Base-by-base conservation (phyloP, 306 rosid species). In the Acacia crassicarpa region DNA sequence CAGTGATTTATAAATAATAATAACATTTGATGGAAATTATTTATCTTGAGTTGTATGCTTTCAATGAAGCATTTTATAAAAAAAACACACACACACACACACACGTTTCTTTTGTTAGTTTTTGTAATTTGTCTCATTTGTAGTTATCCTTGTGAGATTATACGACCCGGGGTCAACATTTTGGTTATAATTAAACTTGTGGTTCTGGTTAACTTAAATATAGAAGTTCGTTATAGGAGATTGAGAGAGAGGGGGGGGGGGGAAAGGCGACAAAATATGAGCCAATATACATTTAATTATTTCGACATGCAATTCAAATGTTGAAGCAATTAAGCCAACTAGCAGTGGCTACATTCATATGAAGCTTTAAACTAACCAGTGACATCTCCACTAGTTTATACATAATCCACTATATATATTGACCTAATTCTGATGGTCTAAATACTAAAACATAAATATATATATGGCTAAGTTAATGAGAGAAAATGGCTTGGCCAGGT, bases 401-500 rank as follows among this genome's bases (percentile, higher is more conserved):
- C 20, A 62, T 25, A 27, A 23, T 23, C 58, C 1, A 51, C 9
- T 6, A 6, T 38, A 38, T 38, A 38, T 38, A 6, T 63, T 6
- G n/a, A 63, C n/a, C 69, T 63, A 63, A 27, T 27, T 63, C 69
- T 63, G n/a, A 32, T 63, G 40, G 41, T 30, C 41, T 30, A 14
- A 14, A 63, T 62, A 12, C 67, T 25, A 23, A 23, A 63, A 63
- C 15, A 63, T 11, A 19, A 30, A 62, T 6, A 38, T 5, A 48
- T 4, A 4, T 15, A 13, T 48, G 54, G 19, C 51, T 13, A 15
- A 4, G 32, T 33, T 66, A 9, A 9, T 16, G 0, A 71, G 72
- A 82, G 85, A 95, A 93, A 84, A 95, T 89, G 76, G 83, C 79
- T 78, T 95, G 99, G 67, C 98, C 99, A 0, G 98, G 98, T 19